A percentile compares a stretch with the other conserved stretches of the same genome.
Evolutionary conservation across 495 filamentous ascomycete species (phyloP).

Genomic region (Bathelium albidoporum): DNA sequence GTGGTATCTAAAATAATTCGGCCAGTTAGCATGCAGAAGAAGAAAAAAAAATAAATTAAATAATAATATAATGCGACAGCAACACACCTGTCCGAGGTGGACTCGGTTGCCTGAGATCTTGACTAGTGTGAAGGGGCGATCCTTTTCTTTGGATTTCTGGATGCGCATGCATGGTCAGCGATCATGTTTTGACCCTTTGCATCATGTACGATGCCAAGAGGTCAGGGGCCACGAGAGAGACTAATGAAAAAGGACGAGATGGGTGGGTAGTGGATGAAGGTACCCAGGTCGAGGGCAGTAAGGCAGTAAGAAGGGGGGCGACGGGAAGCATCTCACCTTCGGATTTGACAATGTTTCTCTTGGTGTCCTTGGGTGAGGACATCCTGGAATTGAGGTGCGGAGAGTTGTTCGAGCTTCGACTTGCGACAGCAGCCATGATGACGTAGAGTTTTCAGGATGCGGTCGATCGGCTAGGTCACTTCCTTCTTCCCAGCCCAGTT

Average conservation of each 20-base stretch:
- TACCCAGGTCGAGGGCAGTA: background rate
- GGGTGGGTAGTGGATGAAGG: background rate
- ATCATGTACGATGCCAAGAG: background rate
- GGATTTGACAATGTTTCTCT: slow-evolving; percentile 17
- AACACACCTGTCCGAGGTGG: slow-evolving; percentile 3
- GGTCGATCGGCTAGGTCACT: slow-evolving; percentile 8
- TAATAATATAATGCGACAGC: background rate
- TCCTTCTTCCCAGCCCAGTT: slow-evolving; percentile 7
- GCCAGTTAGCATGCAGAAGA: too few relatives aligned
- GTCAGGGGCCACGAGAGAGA: background rate
- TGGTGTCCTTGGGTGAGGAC: slow-evolving; percentile 26
- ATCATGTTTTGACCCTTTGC: background rate
- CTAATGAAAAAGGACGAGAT: background rate
- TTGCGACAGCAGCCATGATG: slow-evolving; percentile 29
- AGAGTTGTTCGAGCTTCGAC: slow-evolving; percentile 23
- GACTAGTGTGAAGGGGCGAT: background rate
- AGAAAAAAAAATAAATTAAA: too few relatives aligned
- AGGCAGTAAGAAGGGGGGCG: background rate
- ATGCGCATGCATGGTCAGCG: background rate
- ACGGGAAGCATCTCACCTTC: slow-evolving; percentile 24
- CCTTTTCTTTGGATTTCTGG: slow-evolving; percentile 5
- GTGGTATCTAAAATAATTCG: background rate
- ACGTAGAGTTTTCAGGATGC: slow-evolving; percentile 16
- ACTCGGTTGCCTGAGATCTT: background rate
- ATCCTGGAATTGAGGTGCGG: slow-evolving; percentile 26